Evolutionary conservation across 2,329 filamentous ascomycete species (phyloP).

Genomic region (Amylocarpus encephaloides): DNA sequence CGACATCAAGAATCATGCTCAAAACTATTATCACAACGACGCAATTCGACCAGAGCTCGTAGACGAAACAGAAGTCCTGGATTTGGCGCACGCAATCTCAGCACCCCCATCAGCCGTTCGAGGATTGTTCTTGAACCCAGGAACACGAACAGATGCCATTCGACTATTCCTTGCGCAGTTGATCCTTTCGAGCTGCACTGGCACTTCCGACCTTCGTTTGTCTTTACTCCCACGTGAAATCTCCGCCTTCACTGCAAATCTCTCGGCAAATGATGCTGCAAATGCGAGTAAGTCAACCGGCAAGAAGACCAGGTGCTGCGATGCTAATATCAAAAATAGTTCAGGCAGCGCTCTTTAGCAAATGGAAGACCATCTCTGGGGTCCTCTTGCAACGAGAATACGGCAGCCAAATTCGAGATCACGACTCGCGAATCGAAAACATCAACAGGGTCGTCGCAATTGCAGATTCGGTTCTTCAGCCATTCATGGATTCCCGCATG

Average conservation of each 20-base stretch:
- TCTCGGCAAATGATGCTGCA: not conserved
- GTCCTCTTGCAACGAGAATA: constrained; percentile 11
- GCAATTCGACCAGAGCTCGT: constrained; percentile 5
- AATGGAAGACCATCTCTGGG: constrained; percentile 17
- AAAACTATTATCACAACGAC: constrained; percentile 14
- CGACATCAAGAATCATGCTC: constrained; percentile 17
- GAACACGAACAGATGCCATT: constrained; percentile 7
- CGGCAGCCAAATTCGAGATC: constrained; percentile 4
- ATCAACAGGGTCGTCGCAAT: constrained; percentile 4
- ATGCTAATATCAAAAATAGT: constrained; percentile 5
- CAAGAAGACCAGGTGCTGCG: not conserved
- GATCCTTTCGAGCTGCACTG: constrained; percentile 13
- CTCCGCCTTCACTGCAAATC: constrained; percentile 1
- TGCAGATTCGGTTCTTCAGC: constrained; percentile 9
- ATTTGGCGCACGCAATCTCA: constrained; percentile 5
- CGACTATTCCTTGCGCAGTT: constrained; percentile 9
- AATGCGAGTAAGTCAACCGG: constrained; percentile 1
- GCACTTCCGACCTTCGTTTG: not conserved
- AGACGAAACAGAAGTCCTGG: constrained; percentile 7
- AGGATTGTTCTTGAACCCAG: constrained; percentile 9
- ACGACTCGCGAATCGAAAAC: constrained; percentile 4
- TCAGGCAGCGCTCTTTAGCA: constrained; percentile 13
- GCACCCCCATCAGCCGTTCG: constrained; percentile 1
- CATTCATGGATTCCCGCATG: constrained; percentile 8
- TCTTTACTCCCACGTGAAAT: constrained; percentile 14